Base-by-base conservation (phyloP, 108 stramenopile species). In the Cyclotella kingstonii region DNA sequence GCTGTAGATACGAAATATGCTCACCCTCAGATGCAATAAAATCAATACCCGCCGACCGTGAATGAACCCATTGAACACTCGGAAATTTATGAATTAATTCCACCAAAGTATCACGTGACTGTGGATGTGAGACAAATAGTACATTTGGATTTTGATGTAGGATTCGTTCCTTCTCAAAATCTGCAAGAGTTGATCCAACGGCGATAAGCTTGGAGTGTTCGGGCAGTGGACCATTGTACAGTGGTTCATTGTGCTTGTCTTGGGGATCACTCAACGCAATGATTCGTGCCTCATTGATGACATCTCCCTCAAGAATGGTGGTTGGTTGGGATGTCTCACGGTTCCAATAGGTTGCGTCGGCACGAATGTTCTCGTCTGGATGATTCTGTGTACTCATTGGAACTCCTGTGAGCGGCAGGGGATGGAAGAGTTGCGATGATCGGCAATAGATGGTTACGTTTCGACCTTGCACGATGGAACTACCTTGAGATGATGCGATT, bases 41-140 rank as follows among this genome's bases (percentile, higher is more conserved):
- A 50, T 93, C 92, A 36, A 93, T 73, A 1, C 92, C 92, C 5
- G 92, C 92, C n/a, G 81, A 82, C 11, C 92, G 83, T 21, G 79
- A 60, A 43, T 93, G 92, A 7, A 93, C 69, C 92, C 92, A 93
- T 63, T 90, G 75, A 15, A 90, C 61, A 27, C 71, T 61, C 15
- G 84, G 79, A 46, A 82, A 58, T 53, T 49, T 69, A 15, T 76
- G 21, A 0, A 89, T 51, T 17, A 89, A 22, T 40, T 81, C 56
- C 15, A 79, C 72, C 25, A 93, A 56, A 30, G 72, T 80, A 38
- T 67, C 71, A 10, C 84, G 75, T 21, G 84, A 68, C 27, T 58
- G 40, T n/a, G 84, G 79, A 63, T 81, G 80, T 12, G 77, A 80
- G 29, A 86, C 83, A 70, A 89, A 89, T 14, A 84, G 63, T 17